Evolutionary conservation across 2,329 filamentous ascomycete species (phyloP).

Genomic region (Beauveria caledonica): DNA sequence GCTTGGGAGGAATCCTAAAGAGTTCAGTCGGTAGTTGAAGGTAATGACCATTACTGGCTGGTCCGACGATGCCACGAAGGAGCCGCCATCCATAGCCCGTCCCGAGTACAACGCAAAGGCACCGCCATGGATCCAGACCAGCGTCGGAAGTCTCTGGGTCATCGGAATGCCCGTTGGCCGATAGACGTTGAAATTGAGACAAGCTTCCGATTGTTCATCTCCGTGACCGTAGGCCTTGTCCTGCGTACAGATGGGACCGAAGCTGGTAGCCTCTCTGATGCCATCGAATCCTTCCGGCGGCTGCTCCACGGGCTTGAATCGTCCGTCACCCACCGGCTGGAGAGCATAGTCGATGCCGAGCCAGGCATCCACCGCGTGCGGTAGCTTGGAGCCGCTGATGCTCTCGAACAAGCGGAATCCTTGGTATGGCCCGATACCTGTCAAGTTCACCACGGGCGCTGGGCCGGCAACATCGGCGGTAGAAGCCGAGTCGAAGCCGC

Average conservation of each 20-base stretch:
- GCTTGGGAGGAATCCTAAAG: conserved; percentile 37
- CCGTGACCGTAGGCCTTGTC: conserved; percentile 18
- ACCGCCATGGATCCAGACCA: conserved; percentile 34
- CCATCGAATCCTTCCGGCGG: conserved; percentile 34
- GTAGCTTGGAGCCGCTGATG: conserved; percentile 23
- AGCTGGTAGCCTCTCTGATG: conserved; percentile 27
- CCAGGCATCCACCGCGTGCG: conserved; percentile 35
- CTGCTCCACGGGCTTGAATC: conserved; percentile 30
- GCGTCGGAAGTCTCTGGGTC: conserved; percentile 27
- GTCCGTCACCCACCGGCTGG: conserved; percentile 30
- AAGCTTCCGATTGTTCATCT: conserved; percentile 25
- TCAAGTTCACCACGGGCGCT: not conserved
- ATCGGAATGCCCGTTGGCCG: conserved; percentile 23
- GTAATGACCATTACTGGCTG: conserved; percentile 35
- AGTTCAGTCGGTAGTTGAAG: conserved; percentile 34
- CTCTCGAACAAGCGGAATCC: conserved; percentile 16
- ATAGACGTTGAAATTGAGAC: conserved; percentile 33
- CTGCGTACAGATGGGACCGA: conserved; percentile 36
- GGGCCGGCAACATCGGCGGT: not conserved
- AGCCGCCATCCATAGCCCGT: conserved; percentile 14
- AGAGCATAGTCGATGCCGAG: conserved; percentile 38
- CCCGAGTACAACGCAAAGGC: conserved; percentile 20
- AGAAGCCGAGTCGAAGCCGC: not conserved
- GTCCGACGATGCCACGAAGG: conserved; percentile 22
- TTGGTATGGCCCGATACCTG: not conserved